Base-by-base conservation (phyloP, 2,329 filamentous ascomycete genomes). In the Aaosphaeria pasadenensis region DNA sequence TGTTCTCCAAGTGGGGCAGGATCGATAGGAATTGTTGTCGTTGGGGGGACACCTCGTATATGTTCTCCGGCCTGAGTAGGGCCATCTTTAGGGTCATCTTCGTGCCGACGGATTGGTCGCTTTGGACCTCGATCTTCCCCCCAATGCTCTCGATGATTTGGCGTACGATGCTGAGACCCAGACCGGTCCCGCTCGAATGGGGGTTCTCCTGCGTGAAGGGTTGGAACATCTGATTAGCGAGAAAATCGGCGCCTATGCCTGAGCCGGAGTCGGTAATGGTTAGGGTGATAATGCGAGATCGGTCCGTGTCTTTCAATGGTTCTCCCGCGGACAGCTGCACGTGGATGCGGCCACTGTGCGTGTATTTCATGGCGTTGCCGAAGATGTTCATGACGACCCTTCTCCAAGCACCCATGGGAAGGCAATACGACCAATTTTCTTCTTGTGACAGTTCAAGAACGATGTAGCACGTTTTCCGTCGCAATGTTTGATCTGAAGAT, bases 401-500 rank as follows among this genome's bases (percentile, higher is more conserved):
- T 43, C 59, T 60, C 64, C 64, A 70, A 4, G 65, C 58, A 0
- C 69, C 67, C 6, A 60, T 50, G 0, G 79, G 73, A 11, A 67
- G 54, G n/a, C 52, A 62, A 17, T 75, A 76, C 2, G 60, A 54
- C 76, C 77, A 80, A 30, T 66, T 59, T 3, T 58, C 39, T 32
- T 59, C 55, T 29, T 45, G 45, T 7, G 49, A 48, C 9, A 68
- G 9, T 11, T 68, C 63, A 6, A 68, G 53, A 9, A 66, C 47
- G 35, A 67, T 52, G 36, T 57, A 66, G 36, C 60, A 58, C 5
- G 38, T 51, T 28, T 61, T 59, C 6, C 62, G 58, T 11, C 44
- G 54, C 0, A 43, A 9, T 9, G 3, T 4, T 3, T n/a, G 11
- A 41, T 41, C 44, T 24, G 31, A 28, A 11, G 38, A 32, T 4